phyloP scores from a whole-genome alignment of 306 rosid species.

The Lathyrus sativus region DNA sequence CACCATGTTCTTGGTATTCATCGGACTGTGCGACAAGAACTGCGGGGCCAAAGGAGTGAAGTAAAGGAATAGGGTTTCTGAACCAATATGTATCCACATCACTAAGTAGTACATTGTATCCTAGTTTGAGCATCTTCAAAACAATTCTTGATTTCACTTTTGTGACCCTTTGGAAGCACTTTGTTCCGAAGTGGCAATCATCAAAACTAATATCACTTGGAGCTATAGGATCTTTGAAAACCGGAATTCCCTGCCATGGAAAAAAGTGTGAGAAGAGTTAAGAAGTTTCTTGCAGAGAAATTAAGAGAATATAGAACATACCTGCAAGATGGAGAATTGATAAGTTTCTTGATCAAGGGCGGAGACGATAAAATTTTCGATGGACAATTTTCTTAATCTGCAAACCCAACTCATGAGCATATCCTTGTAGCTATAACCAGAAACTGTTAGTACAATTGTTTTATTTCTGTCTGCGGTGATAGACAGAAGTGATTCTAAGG shows the following conservation, averaged over 20 bases:
- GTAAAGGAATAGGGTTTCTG: slow-evolving; percentile 69
- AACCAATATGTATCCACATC: slow-evolving; percentile 94
- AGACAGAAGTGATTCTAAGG: slow-evolving; percentile 74
- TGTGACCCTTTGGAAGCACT: slow-evolving; percentile 94
- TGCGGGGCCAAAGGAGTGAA: slow-evolving; percentile 67
- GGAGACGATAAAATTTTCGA: slow-evolving; percentile 65
- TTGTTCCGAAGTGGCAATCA: slow-evolving; percentile 90
- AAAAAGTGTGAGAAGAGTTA: slow-evolving; percentile 4
- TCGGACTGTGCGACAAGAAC: slow-evolving; percentile 84
- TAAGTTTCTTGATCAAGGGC: slow-evolving; percentile 85
- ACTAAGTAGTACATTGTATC: slow-evolving; percentile 88
- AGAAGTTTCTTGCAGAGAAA: slow-evolving; percentile 19
- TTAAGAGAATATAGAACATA: slow-evolving; percentile 39
- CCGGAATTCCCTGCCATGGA: slow-evolving; percentile 77
- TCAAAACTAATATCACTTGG: slow-evolving; percentile 70
- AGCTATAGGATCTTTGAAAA: slow-evolving; percentile 70
- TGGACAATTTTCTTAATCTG: slow-evolving; percentile 61
- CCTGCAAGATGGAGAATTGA: slow-evolving; percentile 78
- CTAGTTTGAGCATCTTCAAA: slow-evolving; percentile 75
- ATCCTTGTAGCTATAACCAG: slow-evolving; percentile 93
- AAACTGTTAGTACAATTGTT: slow-evolving; percentile 71
- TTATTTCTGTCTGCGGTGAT: slow-evolving; percentile 63
- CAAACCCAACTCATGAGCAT: slow-evolving; percentile 99
- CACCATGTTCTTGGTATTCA: slow-evolving; percentile 79
- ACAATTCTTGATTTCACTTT: slow-evolving; percentile 92